Evolutionary conservation across 2,329 filamentous ascomycete genomes (phyloP), one percentile per base, ranked within the genome.

Genomic region (Cordyceps farinosa): DNA sequence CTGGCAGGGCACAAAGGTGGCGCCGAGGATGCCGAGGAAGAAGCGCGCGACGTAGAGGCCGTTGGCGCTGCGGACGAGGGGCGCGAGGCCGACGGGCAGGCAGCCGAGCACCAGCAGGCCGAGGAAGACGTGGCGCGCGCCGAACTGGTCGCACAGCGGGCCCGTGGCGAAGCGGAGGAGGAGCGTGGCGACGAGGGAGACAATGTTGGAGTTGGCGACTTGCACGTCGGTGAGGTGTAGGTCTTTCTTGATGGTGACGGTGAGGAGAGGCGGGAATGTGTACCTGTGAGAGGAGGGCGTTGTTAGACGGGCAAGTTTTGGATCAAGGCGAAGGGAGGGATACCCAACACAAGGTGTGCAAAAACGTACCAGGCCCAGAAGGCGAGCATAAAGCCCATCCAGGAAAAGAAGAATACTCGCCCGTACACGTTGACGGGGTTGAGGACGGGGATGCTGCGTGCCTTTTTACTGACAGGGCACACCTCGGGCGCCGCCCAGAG

Each of bases 181-280:
- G 17, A 96, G 80, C 0, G 85, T 87, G 61, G 69, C 89, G 61
- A 83, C 79, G 5, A 97, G 80, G 6, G 92, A 92, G 64, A 95
- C 84, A 65, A 97, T 94, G 76, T 97, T 97, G 44, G 92, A 97
- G 78, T 96, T 97, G 69, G 89, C 87, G 60, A 97, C 82, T 74
- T 97, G 83, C 40, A 80, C 79, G 32, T 87, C 80, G 11, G 84
- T 88, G 69, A 97, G 85, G 58, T 87, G 74, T 40, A 97, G 83
- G 72, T 97, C 91, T 66, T 87, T 81, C 73, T 88, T 89, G 78
- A 97, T 96, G 34, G 91, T 91, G 71, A 89, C 85, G 57, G 87
- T 85, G 72, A 91, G 80, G 73, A 95, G 79, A 68, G 92, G 92
- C 67, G 92, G 91, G 76, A 96, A 97, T 1, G 92, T 90, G 79